phyloP scores from a whole-genome alignment of 805 yeast genomes.

The Suhomyces vadensis region DNA sequence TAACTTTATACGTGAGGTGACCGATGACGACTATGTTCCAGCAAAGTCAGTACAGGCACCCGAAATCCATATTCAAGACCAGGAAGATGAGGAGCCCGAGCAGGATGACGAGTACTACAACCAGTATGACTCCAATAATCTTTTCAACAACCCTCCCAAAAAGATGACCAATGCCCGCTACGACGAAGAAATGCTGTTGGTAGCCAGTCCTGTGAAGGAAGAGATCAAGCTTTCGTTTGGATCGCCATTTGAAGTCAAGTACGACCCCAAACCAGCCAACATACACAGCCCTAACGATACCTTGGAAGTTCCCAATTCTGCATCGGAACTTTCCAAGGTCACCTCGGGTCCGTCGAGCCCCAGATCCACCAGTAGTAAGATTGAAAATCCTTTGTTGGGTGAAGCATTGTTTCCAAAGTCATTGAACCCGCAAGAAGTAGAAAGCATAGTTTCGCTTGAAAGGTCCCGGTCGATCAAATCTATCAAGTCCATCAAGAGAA shows the following conservation, averaged over 20 bases:
- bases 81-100: slow-evolving; percentile 6
- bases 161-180: slow-evolving; percentile 19
- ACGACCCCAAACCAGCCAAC: slow-evolving; percentile 4
- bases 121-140: slow-evolving; percentile 22
- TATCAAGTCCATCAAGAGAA: slow-evolving; percentile 36
- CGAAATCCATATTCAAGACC: slow-evolving; percentile 2
- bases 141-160: slow-evolving; percentile 25
- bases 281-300: not conserved
- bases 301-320: not conserved
- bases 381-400: slow-evolving; percentile 29
- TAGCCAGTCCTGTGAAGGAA: slow-evolving; percentile 17
- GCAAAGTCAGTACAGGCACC: not conserved
- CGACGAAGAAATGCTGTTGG: slow-evolving; percentile 32
- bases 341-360: not conserved
- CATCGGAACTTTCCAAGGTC: not conserved
- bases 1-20: slow-evolving; percentile 32
- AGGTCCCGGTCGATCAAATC: slow-evolving; percentile 63
- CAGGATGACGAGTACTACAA: slow-evolving; percentile 15
- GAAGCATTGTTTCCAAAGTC: slow-evolving; percentile 72
- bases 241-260: slow-evolving; percentile 34
- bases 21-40: slow-evolving; percentile 20
- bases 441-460: slow-evolving; percentile 71
- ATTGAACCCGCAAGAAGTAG: slow-evolving; percentile 65
- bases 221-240: slow-evolving; percentile 20
- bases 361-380: not conserved